Base-by-base conservation (phyloP, 345 rosid species). In the Hypericum androsaemum region DNA sequence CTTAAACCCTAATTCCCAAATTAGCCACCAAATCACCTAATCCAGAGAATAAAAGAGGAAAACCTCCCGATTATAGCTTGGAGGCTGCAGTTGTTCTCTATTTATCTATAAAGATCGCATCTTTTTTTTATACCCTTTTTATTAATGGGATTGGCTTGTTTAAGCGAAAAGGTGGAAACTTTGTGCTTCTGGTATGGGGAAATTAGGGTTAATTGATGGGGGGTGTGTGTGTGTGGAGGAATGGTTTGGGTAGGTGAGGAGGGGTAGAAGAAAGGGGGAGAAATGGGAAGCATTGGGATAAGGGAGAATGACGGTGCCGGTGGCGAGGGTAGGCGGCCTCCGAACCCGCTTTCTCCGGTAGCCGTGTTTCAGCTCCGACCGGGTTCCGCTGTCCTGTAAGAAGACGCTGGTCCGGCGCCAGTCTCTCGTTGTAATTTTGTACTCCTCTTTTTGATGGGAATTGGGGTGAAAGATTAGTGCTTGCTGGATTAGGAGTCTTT, bases 351-450 rank as follows among this genome's bases (percentile, higher is more conserved):
- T 39, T 37, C 73, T 39, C 55, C 67, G 37, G 32, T 1, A 22
- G 36, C 64, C n/a, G n/a, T n/a, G n/a, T 7, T 56, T 54, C 54
- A 72, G 50, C 60, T 60, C 50, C 39, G 87, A 68, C 12, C 43
- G 50, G 0, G 62, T 41, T 35, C 54, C 74, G 47, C 57, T 47
- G 32, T 79, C 82, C 8, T 54, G 67, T 69, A 81, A 72, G 67
- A 75, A 64, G 68, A 71, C 95, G 5, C 75, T 85, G 28, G 71
- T 77, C 70, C 89, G 87, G 12, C 92, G 82, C 64, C 70, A 73
- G 32, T 83, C 97, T 54, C 81, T 22, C 32, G 4, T 85, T 47
- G 87, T 81, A 64, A 54, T 13, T 14, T 16, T 41, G 39, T n/a
- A n/a, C 48, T 41, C 47, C 9, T 6, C 32, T 22, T 22, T 22